Percentiles rank a stretch among this genome's conserved stretches.
phyloP scores from a whole-genome alignment of 371 early-diverging fungal species.

The Blakeslea trispora region DNA sequence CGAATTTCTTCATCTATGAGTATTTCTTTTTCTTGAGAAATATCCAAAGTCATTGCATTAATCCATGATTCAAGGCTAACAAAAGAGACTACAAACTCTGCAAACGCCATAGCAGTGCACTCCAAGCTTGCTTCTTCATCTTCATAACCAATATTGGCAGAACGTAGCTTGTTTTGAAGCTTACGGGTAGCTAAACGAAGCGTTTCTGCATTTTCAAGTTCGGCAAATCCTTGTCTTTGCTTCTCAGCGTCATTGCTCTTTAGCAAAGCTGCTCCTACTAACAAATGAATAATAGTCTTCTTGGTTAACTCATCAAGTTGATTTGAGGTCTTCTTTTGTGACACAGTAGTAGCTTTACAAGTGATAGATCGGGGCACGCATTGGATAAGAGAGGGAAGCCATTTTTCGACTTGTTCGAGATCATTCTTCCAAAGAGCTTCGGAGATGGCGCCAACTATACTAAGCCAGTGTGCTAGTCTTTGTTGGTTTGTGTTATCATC shows the following conservation, averaged over 20 bases:
- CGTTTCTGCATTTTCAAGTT: conserved; percentile 27
- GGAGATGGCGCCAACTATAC: conserved; percentile 34
- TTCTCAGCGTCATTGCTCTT: conserved; percentile 16
- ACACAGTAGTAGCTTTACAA: conserved; percentile 9
- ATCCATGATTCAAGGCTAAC: conserved; percentile 47
- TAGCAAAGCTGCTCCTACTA: conserved; percentile 33
- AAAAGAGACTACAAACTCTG: conserved; percentile 42
- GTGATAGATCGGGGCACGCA: conserved; percentile 34
- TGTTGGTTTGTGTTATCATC: conserved; percentile 19
- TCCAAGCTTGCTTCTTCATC: conserved; percentile 21
- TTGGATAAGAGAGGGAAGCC: conserved; percentile 22
- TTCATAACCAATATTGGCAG: not conserved
- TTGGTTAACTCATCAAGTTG: conserved; percentile 31
- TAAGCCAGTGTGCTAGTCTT: conserved; percentile 40
- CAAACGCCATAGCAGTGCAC: conserved; percentile 29
- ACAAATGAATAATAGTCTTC: conserved; percentile 28
- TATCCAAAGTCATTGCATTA: conserved; percentile 22
- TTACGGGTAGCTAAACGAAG: conserved; percentile 15
- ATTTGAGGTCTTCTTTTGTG: conserved; percentile 22
- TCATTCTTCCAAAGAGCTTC: conserved; percentile 41
- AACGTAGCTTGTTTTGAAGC: conserved; percentile 5
- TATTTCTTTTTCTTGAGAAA: conserved; percentile 15
- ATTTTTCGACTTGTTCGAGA: conserved; percentile 20
- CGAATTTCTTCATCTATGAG: conserved; percentile 13
- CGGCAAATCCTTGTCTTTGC: conserved; percentile 28